A percentile compares a stretch with the other conserved stretches of the same genome.
phyloP scores from a whole-genome alignment of 2,329 filamentous ascomycete species.

The Penicillium verrucosum region DNA sequence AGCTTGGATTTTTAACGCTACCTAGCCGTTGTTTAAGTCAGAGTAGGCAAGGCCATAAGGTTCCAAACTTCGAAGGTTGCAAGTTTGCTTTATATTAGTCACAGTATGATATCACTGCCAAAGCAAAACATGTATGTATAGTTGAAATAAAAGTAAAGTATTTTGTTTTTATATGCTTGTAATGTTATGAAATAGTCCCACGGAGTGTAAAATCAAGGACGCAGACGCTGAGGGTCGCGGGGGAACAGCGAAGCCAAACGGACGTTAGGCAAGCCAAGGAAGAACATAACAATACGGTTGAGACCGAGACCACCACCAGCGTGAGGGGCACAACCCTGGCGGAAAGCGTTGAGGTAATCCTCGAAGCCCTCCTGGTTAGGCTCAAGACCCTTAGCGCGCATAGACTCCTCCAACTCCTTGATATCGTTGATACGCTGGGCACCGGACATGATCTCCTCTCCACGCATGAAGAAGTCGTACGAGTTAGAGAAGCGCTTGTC shows the following conservation, averaged over 20 bases:
- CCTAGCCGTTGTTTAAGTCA: not conserved
- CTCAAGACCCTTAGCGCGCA: slow-evolving; percentile 59
- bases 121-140: not conserved
- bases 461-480: slow-evolving; percentile 70
- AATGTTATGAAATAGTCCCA: not conserved
- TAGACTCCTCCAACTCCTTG: slow-evolving; percentile 56
- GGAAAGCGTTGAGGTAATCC: slow-evolving; percentile 63
- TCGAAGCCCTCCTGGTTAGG: slow-evolving; percentile 58
- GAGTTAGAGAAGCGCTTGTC: slow-evolving; percentile 65
- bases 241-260: slow-evolving; percentile 62
- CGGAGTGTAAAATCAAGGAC: slow-evolving; percentile 34
- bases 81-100: not conserved
- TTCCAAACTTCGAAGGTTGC: too few species aligned
- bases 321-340: slow-evolving; percentile 62
- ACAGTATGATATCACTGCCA: too few species aligned
- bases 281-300: slow-evolving; percentile 66
- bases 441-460: slow-evolving; percentile 66
- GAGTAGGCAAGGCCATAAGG: not conserved
- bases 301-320: slow-evolving; percentile 63
- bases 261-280: slow-evolving; percentile 63
- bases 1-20: not conserved
- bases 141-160: not conserved
- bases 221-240: slow-evolving; percentile 57
- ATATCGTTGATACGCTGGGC: slow-evolving; percentile 65
- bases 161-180: slow-evolving; percentile 7